Evolutionary conservation across 2,329 filamentous ascomycete species (phyloP).

Genomic region (Talaromyces sp.): DNA sequence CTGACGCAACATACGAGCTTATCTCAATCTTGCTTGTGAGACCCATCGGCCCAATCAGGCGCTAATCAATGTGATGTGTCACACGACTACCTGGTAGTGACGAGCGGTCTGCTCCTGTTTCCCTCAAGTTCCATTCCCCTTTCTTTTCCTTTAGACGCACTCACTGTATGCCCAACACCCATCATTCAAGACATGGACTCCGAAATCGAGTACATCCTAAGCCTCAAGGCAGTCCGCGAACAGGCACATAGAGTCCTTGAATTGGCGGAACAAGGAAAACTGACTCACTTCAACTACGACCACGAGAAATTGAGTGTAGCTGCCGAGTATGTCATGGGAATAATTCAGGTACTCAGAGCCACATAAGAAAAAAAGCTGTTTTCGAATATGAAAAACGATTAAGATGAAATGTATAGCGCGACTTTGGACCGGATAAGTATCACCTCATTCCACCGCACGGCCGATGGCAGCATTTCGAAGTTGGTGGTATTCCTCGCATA

Average conservation of each 20-base stretch:
- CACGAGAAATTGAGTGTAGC: background rate
- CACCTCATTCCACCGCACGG: conserved; percentile 27
- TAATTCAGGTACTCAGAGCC: background rate
- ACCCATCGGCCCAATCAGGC: background rate
- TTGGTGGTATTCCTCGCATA: conserved; percentile 52
- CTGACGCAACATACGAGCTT: background rate
- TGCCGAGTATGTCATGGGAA: conserved; percentile 5
- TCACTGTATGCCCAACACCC: background rate
- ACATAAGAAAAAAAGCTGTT: background rate
- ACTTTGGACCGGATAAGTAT: conserved; percentile 11
- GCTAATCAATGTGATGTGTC: background rate
- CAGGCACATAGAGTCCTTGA: background rate
- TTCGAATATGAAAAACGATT: background rate
- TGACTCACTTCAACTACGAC: conserved; percentile 9
- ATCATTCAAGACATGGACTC: background rate
- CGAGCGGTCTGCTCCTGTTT: background rate
- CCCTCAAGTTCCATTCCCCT: background rate
- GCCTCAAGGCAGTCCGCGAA: conserved; percentile 4
- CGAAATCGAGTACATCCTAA: conserved; percentile 17
- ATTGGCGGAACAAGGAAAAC: conserved; percentile 2
- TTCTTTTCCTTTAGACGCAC: background rate
- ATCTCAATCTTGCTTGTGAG: background rate
- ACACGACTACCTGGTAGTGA: background rate
- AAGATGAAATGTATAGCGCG: background rate
- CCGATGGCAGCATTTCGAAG: conserved; percentile 62